These are phyloP conservation scores for Penicillium crustosum DNA, from an alignment of 2,329 filamentous ascomycete genomes.

Conservation along the genomic window DNA sequence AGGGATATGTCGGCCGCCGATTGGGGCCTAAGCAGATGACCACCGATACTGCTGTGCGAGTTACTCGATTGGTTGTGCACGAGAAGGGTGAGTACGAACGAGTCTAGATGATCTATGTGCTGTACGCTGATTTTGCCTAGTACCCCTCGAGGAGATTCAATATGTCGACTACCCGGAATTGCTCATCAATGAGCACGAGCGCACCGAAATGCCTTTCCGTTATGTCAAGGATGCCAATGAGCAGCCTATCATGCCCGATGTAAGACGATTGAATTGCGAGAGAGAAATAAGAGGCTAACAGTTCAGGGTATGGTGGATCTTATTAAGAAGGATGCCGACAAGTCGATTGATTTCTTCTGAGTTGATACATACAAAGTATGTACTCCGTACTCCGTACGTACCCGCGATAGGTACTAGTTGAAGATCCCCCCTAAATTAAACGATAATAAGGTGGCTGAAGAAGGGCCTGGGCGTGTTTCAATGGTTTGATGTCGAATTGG, in stretches of 20 bases:
- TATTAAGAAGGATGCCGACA: constrained; percentile 91
- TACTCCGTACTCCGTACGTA: too few relatives aligned
- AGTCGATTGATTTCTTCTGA: constrained; percentile 82
- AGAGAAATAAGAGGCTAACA: constrained; percentile 21
- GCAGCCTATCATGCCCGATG: constrained; percentile 86
- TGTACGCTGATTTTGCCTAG: constrained; percentile 46
- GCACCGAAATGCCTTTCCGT: constrained; percentile 95
- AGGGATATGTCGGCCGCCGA: constrained; percentile 84
- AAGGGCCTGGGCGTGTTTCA: background rate
- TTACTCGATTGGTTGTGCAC: constrained; percentile 85
- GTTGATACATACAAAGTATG: too few relatives aligned
- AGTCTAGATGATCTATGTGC: background rate
- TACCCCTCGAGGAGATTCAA: constrained; percentile 71
- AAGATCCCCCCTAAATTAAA: background rate
- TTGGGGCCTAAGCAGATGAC: constrained; percentile 96
- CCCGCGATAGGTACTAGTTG: background rate
- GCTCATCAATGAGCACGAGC: constrained; percentile 85
- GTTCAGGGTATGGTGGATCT: constrained; percentile 86
- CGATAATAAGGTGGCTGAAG: constrained; percentile 2
- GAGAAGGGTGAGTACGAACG: constrained; percentile 62
- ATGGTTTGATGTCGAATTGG: background rate
- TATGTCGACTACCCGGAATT: constrained; percentile 90
- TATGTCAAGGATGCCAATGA: constrained; percentile 78
- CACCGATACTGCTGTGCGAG: constrained; percentile 92
- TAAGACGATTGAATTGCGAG: constrained; percentile 47